Base-by-base conservation (phyloP, 257 asterid genomes). In the Mentha longifolia region DNA sequence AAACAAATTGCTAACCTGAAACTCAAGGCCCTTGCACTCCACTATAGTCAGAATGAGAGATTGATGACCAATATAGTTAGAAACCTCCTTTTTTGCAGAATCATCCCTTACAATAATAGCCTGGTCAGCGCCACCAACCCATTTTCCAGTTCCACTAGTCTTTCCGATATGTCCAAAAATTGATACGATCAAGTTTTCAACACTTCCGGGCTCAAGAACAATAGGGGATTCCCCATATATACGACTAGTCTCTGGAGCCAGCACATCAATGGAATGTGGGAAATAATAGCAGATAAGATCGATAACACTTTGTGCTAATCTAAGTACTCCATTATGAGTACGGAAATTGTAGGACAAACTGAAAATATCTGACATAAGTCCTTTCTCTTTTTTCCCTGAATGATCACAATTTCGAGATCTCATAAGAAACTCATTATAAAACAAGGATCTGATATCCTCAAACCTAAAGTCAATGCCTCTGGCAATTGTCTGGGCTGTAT, bases 11-110 rank as follows among this genome's bases (percentile, higher is more conserved):
- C 76, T 46, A 31, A 82, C 96, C 86, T 90, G 87, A 77, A 87
- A 89, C 57, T 87, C 96, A 0, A 89, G 82, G 51, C 96, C 96
- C 73, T 89, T 87, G 88, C 89, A 83, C 63, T 89, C 96, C 19
- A 83, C 51, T 43, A 87, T 62, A 15, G 76, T 72, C 30, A 72
- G 46, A 50, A 72, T 11, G 1, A 55, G 61, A 39, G 76, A 70
- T 62, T 62, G 70, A 6, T 72, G 46, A 51, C 70, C 64, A 9
- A 72, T 39, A 7, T 10, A 51, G 30, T 30, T 22, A 5, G 61
- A 50, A 31, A 72, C n/a, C 22, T 62, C 70, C 17, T 62, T 49
- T 51, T 14, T 35, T 2, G 51, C 70, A 25, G 45, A 9, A 50
- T 72, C 47, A 51, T 72, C 76, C 1, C 70, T 19, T 49, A 72